phyloP scores from a whole-genome alignment of 2,329 filamentous ascomycete species.

The Aureobasidium namibiae region DNA sequence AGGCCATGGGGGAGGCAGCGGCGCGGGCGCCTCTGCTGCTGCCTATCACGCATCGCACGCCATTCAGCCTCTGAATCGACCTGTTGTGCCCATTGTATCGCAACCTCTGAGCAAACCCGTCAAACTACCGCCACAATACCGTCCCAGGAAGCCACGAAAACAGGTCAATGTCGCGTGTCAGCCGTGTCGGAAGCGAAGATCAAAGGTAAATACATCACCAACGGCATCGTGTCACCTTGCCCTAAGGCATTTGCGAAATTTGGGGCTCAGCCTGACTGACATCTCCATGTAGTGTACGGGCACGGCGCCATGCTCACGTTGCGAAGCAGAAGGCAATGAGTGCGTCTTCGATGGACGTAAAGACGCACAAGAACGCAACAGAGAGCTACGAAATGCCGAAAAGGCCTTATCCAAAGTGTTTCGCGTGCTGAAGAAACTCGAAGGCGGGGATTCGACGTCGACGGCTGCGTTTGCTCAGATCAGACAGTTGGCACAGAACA shows the following conservation, averaged over 20 bases:
- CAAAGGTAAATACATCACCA: slow-evolving; percentile 1
- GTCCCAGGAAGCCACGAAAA: slow-evolving; percentile 9
- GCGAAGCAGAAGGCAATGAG: slow-evolving; percentile 7
- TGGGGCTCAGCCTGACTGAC: background rate
- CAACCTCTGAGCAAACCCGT: slow-evolving; percentile 9
- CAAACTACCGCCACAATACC: slow-evolving; percentile 8
- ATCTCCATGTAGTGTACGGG: slow-evolving; percentile 2
- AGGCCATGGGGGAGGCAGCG: background rate
- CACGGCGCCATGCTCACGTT: slow-evolving; percentile 8
- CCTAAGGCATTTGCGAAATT: background rate
- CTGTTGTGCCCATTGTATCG: slow-evolving; percentile 3
- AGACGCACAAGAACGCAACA: slow-evolving; percentile 10
- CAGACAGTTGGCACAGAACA: background rate
- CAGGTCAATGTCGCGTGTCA: slow-evolving; percentile 10
- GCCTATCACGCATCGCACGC: background rate
- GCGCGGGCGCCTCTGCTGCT: background rate
- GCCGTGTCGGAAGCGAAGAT: slow-evolving; percentile 9
- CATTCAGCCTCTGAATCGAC: background rate
- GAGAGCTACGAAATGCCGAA: slow-evolving; percentile 6
- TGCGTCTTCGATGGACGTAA: slow-evolving; percentile 9
- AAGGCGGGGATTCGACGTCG: background rate
- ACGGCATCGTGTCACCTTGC: background rate
- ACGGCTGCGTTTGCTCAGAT: background rate
- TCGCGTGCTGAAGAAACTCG: slow-evolving; percentile 5
- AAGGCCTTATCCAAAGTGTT: slow-evolving; percentile 6